These are phyloP conservation scores for Ceraceosorus bombacis DNA, from an alignment of 1,284 basidiomycete species.

Conservation along the genomic window DNA sequence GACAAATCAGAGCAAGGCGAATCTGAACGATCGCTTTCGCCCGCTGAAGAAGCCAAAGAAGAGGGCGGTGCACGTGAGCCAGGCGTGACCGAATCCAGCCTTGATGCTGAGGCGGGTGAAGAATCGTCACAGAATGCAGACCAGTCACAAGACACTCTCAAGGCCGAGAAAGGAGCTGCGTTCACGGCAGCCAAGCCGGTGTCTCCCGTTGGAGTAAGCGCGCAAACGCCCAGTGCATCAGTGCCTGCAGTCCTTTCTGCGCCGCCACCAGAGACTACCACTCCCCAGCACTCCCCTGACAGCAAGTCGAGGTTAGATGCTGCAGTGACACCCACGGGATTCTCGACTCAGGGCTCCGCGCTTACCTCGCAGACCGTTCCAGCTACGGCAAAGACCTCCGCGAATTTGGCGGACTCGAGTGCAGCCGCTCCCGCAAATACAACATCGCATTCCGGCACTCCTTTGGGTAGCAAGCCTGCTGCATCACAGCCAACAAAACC, in stretches of 20 bases:
- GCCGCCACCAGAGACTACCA: conserved; percentile 2
- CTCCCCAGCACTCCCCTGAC: conserved; percentile 7
- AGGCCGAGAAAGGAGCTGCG: not conserved
- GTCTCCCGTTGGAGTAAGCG: not conserved
- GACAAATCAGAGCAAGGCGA: conserved; percentile 7
- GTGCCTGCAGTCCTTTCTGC: too few relatives aligned
- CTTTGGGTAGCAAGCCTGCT: too few relatives aligned
- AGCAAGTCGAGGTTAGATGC: too few relatives aligned
- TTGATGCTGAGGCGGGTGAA: conserved; percentile 1
- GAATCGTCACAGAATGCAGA: not conserved
- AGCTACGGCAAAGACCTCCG: too few relatives aligned
- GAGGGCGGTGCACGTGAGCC: not conserved
- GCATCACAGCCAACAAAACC: too few relatives aligned
- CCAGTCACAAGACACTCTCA: not conserved
- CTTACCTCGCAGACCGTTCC: too few relatives aligned
- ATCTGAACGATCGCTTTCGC: not conserved
- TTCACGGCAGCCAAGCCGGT: not conserved
- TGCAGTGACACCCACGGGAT: too few relatives aligned
- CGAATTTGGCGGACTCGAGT: too few relatives aligned
- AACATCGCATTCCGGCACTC: too few relatives aligned
- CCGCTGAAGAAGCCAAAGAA: conserved; percentile 1
- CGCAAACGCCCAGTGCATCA: not conserved
- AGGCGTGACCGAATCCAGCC: not conserved
- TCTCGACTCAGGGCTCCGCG: too few relatives aligned
- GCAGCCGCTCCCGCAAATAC: too few relatives aligned